Base-by-base conservation (phyloP, 1,139 yeast species). In the Scheffersomyces illinoinensis region DNA sequence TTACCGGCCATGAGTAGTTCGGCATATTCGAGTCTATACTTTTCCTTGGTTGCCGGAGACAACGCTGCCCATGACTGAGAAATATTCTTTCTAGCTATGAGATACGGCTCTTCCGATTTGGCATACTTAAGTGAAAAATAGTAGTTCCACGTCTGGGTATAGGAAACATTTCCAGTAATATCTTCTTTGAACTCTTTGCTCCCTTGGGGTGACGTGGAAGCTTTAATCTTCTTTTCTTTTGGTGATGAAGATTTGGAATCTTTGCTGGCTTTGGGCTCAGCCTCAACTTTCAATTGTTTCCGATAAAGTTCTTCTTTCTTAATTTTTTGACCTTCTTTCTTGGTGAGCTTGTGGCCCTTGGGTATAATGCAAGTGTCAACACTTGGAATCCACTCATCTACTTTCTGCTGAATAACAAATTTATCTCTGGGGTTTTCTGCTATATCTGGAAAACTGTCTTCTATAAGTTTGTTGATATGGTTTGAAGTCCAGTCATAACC, bases 141-240 rank as follows among this genome's bases (percentile, higher is more conserved):
- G 59, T 75, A 76, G 65, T 75, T 76, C 79, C 80, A 75, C 0
- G 79, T 79, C 56, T 75, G 72, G 18, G 71, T 72, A 61, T 68
- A 68, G 12, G 74, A 71, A 24, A 75, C 66, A 1, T 65, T 57
- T 7, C 57, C 64, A 54, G 56, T 43, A 5, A 55, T 33, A 6
- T 59, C 47, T 47, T 60, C 55, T 19, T 52, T 57, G 12, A 54
- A 43, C 10, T 23, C 24, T 24, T 46, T 17, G 21, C 53, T 47
- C 24, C 51, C 10, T 43, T 53, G 12, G 52, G 33, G 43, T 52
- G 52, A 24, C 19, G 43, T 21, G 47, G 23, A 50, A 51, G 26
- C 54, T 43, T 10, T 43, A 52, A 14, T 14, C 50, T 20, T 23
- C 49, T 43, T 54, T 23, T 49, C 46, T 18, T 33, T 47, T 4